Evolutionary conservation across 2,329 filamentous ascomycete genomes (phyloP).

Genomic region (Fusarium brachygibbosum): DNA sequence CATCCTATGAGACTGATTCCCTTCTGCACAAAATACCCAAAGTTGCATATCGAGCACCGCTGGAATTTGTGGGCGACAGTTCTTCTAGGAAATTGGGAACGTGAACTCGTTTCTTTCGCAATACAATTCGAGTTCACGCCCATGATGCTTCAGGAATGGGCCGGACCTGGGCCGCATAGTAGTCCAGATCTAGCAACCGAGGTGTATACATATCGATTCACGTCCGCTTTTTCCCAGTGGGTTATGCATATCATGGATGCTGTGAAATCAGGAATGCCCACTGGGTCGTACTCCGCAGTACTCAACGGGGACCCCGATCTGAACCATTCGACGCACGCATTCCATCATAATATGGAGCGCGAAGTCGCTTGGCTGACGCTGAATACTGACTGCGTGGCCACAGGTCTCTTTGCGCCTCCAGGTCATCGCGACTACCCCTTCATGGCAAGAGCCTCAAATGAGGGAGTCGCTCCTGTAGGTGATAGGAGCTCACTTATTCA

Average conservation of each 20-base stretch:
- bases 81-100: no score
- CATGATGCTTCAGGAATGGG: no score
- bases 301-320: slow-evolving; percentile 15
- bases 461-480: background rate
- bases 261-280: slow-evolving; percentile 2
- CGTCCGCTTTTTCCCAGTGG: background rate
- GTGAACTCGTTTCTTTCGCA: no score
- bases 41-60: slow-evolving; percentile 21
- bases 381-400: background rate
- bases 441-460: rapidly evolving
- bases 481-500: background rate
- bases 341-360: background rate
- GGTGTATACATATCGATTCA: no score
- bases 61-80: slow-evolving; percentile 22
- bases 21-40: slow-evolving; percentile 24
- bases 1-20: slow-evolving; percentile 20
- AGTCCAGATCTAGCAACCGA: no score
- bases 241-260: background rate
- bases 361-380: background rate
- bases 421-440: background rate
- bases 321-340: background rate
- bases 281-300: slow-evolving; percentile 4
- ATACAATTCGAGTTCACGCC: no score
- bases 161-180: no score
- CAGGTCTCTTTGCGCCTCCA: background rate